Evolutionary conservation across 495 filamentous ascomycete species (phyloP).

Genomic region (Trichoderma orchidacearum): DNA sequence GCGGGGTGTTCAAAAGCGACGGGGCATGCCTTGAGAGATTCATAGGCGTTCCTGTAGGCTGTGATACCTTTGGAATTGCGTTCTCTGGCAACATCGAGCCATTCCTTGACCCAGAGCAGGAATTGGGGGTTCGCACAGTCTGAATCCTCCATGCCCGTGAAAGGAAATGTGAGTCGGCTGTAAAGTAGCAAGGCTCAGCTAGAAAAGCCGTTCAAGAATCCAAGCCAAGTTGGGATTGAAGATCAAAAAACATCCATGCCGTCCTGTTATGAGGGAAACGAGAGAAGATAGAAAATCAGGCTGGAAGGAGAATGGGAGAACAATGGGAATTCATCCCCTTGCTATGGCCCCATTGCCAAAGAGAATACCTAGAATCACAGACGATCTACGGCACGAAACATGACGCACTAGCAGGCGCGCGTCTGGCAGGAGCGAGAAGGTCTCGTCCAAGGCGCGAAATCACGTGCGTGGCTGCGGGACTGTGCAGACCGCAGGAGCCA

Average conservation of each 20-base stretch:
- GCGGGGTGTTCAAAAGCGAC: constrained; percentile 62
- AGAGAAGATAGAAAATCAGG: no score
- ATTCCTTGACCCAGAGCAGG: constrained; percentile 65
- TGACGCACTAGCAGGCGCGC: no score
- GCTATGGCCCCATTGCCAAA: no score
- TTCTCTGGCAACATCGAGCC: constrained; percentile 60
- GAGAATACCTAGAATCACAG: no score
- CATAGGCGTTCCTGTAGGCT: constrained; percentile 69
- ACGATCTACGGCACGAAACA: no score
- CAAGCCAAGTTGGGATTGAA: no score
- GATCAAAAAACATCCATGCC: no score
- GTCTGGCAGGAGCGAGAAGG: neutral
- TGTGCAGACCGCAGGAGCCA: neutral
- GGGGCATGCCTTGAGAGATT: constrained; percentile 69
- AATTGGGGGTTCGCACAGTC: constrained; percentile 61
- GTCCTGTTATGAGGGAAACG: no score
- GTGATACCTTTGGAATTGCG: constrained; percentile 56
- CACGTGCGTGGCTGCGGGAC: neutral
- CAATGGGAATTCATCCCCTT: no score
- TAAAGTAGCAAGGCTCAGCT: no score
- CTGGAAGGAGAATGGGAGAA: no score
- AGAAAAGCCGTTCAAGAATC: no score
- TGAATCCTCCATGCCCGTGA: constrained; percentile 1
- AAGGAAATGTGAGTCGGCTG: neutral
- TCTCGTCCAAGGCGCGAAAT: neutral